Conservation (phyloP, 257 asterid species). For the Eustoma russellianum region DNA sequence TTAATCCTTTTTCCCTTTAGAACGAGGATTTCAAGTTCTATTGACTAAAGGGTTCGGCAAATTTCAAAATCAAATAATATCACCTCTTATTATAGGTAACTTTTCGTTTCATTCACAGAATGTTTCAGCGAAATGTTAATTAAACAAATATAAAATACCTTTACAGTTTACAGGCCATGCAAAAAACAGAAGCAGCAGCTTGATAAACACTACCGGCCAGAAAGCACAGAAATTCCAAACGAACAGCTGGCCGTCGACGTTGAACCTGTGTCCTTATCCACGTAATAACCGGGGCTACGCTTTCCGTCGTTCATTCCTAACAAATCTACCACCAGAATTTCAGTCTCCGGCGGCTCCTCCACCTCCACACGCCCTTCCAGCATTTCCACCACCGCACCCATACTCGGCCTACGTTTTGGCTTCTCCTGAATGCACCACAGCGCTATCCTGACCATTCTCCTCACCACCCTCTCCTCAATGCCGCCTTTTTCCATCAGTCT, state of each 20-base stretch:
- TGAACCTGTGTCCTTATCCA: slow-evolving; percentile 11
- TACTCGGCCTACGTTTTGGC: slow-evolving; percentile 53
- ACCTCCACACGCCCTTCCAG: slow-evolving; percentile 45
- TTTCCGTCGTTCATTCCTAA: slow-evolving; percentile 23
- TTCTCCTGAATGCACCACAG: slow-evolving; percentile 80
- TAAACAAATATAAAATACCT: too few relatives aligned
- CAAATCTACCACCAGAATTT: slow-evolving; percentile 44
- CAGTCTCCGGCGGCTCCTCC: slow-evolving; percentile 43
- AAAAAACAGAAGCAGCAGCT: too few relatives aligned
- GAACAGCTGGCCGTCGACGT: slow-evolving; percentile 24
- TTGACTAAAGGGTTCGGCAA: too few relatives aligned
- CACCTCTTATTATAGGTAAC: too few relatives aligned
- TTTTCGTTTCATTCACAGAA: too few relatives aligned
- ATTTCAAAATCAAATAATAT: too few relatives aligned
- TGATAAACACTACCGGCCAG: slow-evolving; percentile 27
- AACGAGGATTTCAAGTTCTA: too few relatives aligned
- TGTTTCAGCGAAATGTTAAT: too few relatives aligned
- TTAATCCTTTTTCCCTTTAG: too few relatives aligned
- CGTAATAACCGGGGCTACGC: neutral
- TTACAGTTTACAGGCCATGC: too few relatives aligned
- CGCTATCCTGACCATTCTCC: slow-evolving; percentile 40
- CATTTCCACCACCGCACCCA: slow-evolving; percentile 77
- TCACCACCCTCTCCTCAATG: slow-evolving; percentile 32
- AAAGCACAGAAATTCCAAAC: slow-evolving; percentile 29
- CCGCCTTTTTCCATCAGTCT: slow-evolving; percentile 20